Conservation (phyloP, 768 basidiomycete genomes). For the Amanita molliuscula region DNA sequence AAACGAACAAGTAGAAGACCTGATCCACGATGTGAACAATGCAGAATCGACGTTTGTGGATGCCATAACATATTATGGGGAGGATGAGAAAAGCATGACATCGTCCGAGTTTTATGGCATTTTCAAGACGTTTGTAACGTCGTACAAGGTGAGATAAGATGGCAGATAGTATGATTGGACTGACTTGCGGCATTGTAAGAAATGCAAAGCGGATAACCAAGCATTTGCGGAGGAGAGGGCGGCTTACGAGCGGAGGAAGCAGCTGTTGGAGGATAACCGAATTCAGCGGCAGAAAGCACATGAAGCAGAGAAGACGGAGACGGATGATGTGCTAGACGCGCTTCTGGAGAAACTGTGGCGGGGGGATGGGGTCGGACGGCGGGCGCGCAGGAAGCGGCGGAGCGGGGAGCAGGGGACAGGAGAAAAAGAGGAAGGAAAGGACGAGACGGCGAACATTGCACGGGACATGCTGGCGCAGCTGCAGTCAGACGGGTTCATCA, state of each 20-base stretch:
- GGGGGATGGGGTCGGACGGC: conserved; percentile 54
- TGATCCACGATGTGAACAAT: conserved; percentile 78
- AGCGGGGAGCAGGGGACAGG: conserved; percentile 26
- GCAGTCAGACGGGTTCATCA: conserved; percentile 58
- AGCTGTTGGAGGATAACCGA: conserved; percentile 53
- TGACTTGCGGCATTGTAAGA: conserved; percentile 24
- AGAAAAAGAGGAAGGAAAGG: conserved; percentile 18
- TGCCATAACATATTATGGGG: conserved; percentile 86
- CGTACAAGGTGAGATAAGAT: conserved; percentile 58
- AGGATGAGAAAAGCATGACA: conserved; percentile 79
- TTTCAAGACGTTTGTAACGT: conserved; percentile 95
- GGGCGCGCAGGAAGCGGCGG: conserved; percentile 38
- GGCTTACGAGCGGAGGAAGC: conserved; percentile 59
- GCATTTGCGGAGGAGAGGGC: conserved; percentile 60
- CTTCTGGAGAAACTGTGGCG: conserved; percentile 62
- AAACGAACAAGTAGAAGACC: conserved; percentile 63
- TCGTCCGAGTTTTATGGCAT: conserved; percentile 93
- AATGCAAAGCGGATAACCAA: conserved; percentile 80
- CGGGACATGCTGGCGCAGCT: conserved; percentile 68
- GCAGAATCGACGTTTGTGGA: conserved; percentile 80
- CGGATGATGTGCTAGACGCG: conserved; percentile 59
- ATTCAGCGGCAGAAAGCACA: conserved; percentile 40
- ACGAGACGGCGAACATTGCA: conserved; percentile 50
- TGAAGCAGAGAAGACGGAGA: conserved; percentile 31
- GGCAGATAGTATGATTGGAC: not conserved